Evolutionary conservation across 768 basidiomycete species (phyloP).

Genomic region (Wakefieldia striispora): DNA sequence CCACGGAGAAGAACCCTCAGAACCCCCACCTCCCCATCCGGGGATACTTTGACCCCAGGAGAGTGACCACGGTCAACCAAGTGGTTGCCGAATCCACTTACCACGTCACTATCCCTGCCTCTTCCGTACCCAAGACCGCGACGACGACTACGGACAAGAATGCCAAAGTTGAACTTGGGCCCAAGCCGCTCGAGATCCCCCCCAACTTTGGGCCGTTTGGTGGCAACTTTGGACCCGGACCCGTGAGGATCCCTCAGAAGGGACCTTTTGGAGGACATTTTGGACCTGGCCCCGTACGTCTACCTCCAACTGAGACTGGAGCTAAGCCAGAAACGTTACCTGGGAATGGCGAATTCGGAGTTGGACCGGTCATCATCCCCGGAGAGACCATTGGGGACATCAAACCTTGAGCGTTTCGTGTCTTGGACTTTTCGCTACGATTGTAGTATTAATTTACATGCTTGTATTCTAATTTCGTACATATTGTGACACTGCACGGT

Average conservation of each 20-base stretch:
- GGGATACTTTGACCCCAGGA: slow-evolving; percentile 36
- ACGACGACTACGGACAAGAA: background rate
- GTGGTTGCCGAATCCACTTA: slow-evolving; percentile 27
- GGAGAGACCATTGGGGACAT: slow-evolving; percentile 28
- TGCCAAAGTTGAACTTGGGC: slow-evolving; percentile 22
- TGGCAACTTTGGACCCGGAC: slow-evolving; percentile 21
- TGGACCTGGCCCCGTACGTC: slow-evolving; percentile 17
- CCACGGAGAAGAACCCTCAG: slow-evolving; percentile 27
- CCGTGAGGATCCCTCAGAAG: slow-evolving; percentile 11
- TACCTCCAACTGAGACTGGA: slow-evolving; percentile 23
- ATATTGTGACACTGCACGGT: background rate
- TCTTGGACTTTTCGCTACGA: background rate
- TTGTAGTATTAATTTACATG: background rate
- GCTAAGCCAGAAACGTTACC: slow-evolving; percentile 22
- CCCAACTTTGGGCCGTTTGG: slow-evolving; percentile 14
- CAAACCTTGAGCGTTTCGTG: background rate
- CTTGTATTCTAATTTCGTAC: slow-evolving; percentile 5
- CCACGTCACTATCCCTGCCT: slow-evolving; percentile 23
- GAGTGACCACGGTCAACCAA: slow-evolving; percentile 33
- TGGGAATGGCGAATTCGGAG: slow-evolving; percentile 28
- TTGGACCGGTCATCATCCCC: slow-evolving; percentile 23
- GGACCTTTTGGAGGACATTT: slow-evolving; percentile 12
- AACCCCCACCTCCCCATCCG: slow-evolving; percentile 14
- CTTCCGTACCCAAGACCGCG: slow-evolving; percentile 17
- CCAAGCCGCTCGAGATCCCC: slow-evolving; percentile 12